Percentiles rank a stretch among this genome's conserved stretches.
Evolutionary conservation across 2,329 filamentous ascomycete species (phyloP).

Genomic region (Zymoseptoria brevis): DNA sequence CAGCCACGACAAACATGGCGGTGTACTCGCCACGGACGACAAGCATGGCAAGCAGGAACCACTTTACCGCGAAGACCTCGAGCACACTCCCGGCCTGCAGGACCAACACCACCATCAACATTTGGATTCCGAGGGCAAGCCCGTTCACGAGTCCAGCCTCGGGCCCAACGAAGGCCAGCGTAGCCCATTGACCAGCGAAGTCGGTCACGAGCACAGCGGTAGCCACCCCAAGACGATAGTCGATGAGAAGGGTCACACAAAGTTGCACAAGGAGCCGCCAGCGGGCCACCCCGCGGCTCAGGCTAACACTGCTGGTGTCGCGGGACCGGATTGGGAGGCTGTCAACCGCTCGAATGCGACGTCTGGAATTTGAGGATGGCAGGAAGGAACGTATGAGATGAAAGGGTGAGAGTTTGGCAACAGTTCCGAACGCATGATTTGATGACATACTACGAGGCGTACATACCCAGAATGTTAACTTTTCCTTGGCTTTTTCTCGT

Average conservation of each 20-base stretch:
- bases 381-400: too few relatives aligned
- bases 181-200: neutral
- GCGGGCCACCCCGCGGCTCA: neutral
- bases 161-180: neutral
- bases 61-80: neutral
- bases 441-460: neutral
- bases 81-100: neutral
- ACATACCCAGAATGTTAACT: neutral
- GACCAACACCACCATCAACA: neutral
- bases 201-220: neutral
- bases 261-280: conserved; percentile 2
- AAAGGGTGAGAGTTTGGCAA: neutral
- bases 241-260: neutral
- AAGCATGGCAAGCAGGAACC: neutral
- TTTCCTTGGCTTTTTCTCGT: neutral
- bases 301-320: conserved; percentile 3
- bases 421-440: neutral
- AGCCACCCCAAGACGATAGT: neutral
- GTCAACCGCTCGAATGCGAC: conserved; percentile 6
- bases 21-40: neutral
- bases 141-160: neutral
- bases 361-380: neutral
- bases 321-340: conserved; percentile 11
- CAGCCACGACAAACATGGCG: neutral
- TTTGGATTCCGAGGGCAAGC: neutral